These are phyloP conservation scores for Pichia scutulata DNA, from an alignment of 805 yeast genomes.

Conservation along the genomic window DNA sequence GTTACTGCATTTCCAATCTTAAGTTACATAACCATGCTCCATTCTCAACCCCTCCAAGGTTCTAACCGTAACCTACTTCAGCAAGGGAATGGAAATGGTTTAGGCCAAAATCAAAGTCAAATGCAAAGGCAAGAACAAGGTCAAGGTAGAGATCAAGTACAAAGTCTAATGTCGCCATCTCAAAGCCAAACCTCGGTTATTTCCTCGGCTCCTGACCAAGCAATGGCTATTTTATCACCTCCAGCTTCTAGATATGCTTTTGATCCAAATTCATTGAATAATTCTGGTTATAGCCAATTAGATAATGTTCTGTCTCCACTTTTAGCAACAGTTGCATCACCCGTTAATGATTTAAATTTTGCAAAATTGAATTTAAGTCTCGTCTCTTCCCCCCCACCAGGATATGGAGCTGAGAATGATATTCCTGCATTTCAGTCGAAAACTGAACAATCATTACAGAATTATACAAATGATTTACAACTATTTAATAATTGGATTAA, in stretches of 20 bases:
- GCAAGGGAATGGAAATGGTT: background rate
- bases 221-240: slow-evolving; percentile 35
- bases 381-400: slow-evolving; percentile 6
- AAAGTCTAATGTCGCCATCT: slow-evolving; percentile 8
- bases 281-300: slow-evolving; percentile 20
- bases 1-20: background rate
- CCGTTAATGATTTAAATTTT: slow-evolving; percentile 6
- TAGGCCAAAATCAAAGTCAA: background rate
- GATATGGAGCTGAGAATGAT: slow-evolving; percentile 15
- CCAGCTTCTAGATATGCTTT: slow-evolving; percentile 33
- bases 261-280: slow-evolving; percentile 16
- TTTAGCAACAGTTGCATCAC: slow-evolving; percentile 10
- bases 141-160: background rate
- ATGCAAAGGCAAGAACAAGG: background rate
- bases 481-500: slow-evolving; percentile 41
- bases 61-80: background rate
- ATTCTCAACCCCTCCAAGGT: background rate
- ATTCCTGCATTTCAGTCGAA: slow-evolving; percentile 28
- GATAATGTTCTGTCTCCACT: slow-evolving; percentile 13
- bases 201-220: slow-evolving; percentile 7
- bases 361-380: slow-evolving; percentile 1
- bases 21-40: background rate
- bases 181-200: slow-evolving; percentile 1
- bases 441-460: slow-evolving; percentile 22
- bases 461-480: slow-evolving; percentile 38